Conservation (phyloP, 2,329 filamentous ascomycete genomes). For the Rosellinia necatrix region DNA sequence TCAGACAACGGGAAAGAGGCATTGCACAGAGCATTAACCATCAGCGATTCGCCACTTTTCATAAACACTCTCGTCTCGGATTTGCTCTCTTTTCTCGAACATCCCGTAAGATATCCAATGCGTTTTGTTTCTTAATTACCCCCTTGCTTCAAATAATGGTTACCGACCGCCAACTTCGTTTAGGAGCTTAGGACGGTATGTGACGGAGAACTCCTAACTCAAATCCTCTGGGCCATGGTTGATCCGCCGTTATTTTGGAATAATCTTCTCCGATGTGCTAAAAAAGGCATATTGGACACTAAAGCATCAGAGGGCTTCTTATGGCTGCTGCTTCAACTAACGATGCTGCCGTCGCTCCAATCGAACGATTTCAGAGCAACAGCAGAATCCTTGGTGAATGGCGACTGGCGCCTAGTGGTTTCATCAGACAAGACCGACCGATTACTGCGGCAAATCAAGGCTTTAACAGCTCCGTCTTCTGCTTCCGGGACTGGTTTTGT, state of each 20-base stretch:
- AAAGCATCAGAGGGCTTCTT: constrained; percentile 11
- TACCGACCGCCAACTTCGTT: neutral
- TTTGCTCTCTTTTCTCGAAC: constrained; percentile 5
- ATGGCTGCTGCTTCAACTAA: constrained; percentile 11
- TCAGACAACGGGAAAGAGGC: constrained; percentile 9
- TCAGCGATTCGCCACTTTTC: neutral
- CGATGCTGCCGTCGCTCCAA: constrained; percentile 2
- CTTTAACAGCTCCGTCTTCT: constrained; percentile 1
- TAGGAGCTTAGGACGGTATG: constrained; percentile 7
- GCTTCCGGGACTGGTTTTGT: neutral
- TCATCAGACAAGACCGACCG: constrained; percentile 1
- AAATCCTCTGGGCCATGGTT: constrained; percentile 13
- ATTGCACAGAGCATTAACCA: constrained; percentile 1
- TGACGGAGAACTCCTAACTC: constrained; percentile 12
- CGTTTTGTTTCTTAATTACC: neutral
- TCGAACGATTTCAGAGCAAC: constrained; percentile 8
- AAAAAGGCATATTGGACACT: neutral
- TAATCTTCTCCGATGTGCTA: neutral
- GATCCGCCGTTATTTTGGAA: constrained; percentile 15
- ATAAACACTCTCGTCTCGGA: constrained; percentile 11
- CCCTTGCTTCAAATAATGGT: neutral
- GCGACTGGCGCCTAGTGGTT: neutral
- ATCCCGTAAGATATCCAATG: neutral
- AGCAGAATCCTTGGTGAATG: neutral
- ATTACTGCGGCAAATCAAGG: neutral